A percentile compares a stretch with the other conserved stretches of the same genome.
Evolutionary conservation across 805 yeast species (phyloP).

Genomic region (Candida michaelii): DNA sequence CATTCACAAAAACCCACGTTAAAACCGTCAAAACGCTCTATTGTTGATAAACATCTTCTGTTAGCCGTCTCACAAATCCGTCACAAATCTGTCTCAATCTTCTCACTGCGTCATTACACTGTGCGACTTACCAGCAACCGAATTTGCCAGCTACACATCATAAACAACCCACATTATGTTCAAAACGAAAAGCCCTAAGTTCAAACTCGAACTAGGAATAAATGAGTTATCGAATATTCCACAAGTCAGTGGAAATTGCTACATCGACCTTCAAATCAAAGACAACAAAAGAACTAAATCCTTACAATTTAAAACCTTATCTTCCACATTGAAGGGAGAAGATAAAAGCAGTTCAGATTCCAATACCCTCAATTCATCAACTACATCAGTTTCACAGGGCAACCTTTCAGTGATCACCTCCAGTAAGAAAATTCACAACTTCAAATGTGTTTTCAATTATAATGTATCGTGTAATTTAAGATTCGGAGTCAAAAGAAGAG

Average conservation of each 20-base stretch:
- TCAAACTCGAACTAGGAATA: slow-evolving; percentile 56
- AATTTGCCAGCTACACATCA: background rate
- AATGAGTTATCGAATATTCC: slow-evolving; percentile 84
- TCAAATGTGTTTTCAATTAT: slow-evolving; percentile 40
- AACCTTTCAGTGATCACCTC: slow-evolving; percentile 31
- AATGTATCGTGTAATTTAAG: slow-evolving; percentile 35
- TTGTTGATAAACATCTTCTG: no score
- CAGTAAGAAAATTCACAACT: slow-evolving; percentile 34
- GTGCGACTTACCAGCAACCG: no score
- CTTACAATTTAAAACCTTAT: slow-evolving; percentile 11
- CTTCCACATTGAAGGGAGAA: background rate
- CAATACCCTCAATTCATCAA: background rate
- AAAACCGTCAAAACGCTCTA: no score
- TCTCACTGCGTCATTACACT: no score
- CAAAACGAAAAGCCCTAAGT: slow-evolving; percentile 49
- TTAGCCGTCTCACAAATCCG: no score
- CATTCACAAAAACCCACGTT: no score
- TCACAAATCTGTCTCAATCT: no score
- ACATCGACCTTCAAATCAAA: slow-evolving; percentile 59
- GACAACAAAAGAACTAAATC: slow-evolving; percentile 38
- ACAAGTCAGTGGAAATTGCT: slow-evolving; percentile 67
- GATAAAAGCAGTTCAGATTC: slow-evolving; percentile 1
- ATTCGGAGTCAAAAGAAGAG: slow-evolving; percentile 39
- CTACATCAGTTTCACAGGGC: slow-evolving; percentile 15
- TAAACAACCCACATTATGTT: slow-evolving; percentile 2